A percentile compares a stretch with the other conserved stretches of the same genome.
Evolutionary conservation across 1,284 basidiomycete species (phyloP).

Genomic region (Xerocomus minutiporus): DNA sequence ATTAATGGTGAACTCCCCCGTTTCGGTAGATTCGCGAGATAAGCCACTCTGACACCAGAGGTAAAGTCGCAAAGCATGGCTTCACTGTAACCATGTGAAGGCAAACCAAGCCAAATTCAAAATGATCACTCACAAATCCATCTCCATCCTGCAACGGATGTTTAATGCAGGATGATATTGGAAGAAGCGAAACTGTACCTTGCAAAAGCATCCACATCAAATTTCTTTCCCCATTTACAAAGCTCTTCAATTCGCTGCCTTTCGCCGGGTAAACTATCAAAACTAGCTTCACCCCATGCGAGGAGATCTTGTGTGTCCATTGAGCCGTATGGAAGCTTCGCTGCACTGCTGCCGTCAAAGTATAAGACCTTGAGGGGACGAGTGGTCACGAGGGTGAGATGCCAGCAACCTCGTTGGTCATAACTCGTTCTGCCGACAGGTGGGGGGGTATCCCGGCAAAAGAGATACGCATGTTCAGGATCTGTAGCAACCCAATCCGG

Average conservation of each 20-base stretch:
- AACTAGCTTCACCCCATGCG: background rate
- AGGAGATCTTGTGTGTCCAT: constrained; percentile 30
- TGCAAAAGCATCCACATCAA: no score
- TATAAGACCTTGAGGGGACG: constrained; percentile 40
- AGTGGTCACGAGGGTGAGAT: constrained; percentile 35
- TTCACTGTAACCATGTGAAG: constrained; percentile 35
- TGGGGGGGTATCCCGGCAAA: constrained; percentile 23
- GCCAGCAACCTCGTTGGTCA: constrained; percentile 32
- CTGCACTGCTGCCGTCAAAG: constrained; percentile 40
- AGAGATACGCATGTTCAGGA: constrained; percentile 41
- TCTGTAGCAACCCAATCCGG: constrained; percentile 43
- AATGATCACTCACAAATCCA: constrained; percentile 40
- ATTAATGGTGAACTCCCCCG: no score
- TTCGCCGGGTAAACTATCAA: background rate
- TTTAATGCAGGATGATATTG: no score
- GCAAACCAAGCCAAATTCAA: background rate
- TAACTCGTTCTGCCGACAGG: background rate
- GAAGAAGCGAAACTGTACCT: no score
- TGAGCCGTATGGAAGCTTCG: constrained; percentile 29
- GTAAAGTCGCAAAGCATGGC: constrained; percentile 48
- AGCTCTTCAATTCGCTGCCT: background rate
- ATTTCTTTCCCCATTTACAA: background rate
- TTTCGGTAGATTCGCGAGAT: constrained; percentile 7
- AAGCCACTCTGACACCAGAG: constrained; percentile 36
- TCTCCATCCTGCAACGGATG: constrained; percentile 37